Evolutionary conservation across 345 rosid species (phyloP), one percentile per base, ranked within the genome.

Genomic region (Eutrema heterophyllum): DNA sequence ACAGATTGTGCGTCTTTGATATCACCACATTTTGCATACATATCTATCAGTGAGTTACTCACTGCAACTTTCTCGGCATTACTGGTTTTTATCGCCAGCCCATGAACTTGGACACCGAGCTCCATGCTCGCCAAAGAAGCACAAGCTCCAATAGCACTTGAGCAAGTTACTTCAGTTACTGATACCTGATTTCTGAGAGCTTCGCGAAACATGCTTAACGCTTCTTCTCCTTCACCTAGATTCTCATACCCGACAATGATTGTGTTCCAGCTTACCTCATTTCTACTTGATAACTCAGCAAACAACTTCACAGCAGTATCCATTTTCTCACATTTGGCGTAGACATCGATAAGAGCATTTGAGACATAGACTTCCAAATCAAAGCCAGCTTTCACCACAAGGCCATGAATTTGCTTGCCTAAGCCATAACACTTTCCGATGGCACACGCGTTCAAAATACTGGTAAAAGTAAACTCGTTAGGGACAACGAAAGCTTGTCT

Each of bases 21-120:
- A 49, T 79, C 82, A 55, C 99, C 97, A 50, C 97, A 92, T 83
- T 95, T 92, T 27, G 99, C 92, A 76, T 95, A 92, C 98, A 92
- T 95, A 75, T 92, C 94, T 66, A 92, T 83, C 83, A 95, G 76
- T 46, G 94, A 86, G 85, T 92, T 95, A 40, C 78, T 80, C 7
- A 89, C 98, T 49, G 86, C 88, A 15, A 62, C 55, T 45, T 79
- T 63, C 57, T 82, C 75, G 49, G 83, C 87, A 74, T 87, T 83
- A 5, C 32, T 83, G 33, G 88, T 87, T 83, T 92, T 92, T 68
- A 83, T 59, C 2, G 82, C 67, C 68, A 88, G 64, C 14, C 87
- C 76, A 78, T 90, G 98, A 78, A 92, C 83, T 78, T 90, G 96
- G 27, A 69, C 81, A 50, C 96, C 96, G 26, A 83, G 84, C 52